These are phyloP conservation scores for Phytophthora lateralis DNA, from an alignment of 352 stramenopile genomes.

Conservation along the genomic window DNA sequence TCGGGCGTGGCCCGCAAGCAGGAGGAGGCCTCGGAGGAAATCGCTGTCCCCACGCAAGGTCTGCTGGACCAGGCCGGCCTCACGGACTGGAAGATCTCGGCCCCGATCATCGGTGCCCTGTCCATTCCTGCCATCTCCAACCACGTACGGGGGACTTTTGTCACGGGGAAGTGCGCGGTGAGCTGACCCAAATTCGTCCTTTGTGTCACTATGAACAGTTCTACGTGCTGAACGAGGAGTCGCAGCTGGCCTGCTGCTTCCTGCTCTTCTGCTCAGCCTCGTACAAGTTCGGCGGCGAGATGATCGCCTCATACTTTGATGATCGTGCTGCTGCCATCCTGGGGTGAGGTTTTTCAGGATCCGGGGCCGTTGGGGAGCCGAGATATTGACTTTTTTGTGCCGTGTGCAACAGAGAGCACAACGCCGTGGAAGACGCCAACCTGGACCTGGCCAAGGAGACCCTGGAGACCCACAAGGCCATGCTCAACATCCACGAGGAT, in stretches of 20 bases:
- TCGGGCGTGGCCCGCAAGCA: conserved; percentile 60
- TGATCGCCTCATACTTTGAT: conserved; percentile 88
- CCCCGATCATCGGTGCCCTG: conserved; percentile 70
- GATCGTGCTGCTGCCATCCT: conserved; percentile 76
- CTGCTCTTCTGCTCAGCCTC: conserved; percentile 83
- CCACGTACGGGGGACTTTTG: conserved; percentile 50
- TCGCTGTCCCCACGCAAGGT: conserved; percentile 49
- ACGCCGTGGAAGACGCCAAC: conserved; percentile 85
- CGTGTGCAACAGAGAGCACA: conserved; percentile 67
- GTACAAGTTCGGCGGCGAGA: conserved; percentile 87
- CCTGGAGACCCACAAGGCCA: conserved; percentile 78
- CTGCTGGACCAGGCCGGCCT: conserved; percentile 71
- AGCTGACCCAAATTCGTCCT: conserved; percentile 9
- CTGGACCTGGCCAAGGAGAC: conserved; percentile 85
- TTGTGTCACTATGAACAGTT: conserved; percentile 39
- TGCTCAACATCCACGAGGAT: conserved; percentile 88
- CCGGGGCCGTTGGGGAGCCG: not conserved
- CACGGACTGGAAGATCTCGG: conserved; percentile 87
- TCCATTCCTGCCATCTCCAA: conserved; percentile 82
- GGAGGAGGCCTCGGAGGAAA: conserved; percentile 52
- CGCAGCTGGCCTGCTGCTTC: conserved; percentile 85
- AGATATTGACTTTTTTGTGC: conserved; percentile 7
- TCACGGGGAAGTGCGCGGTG: not conserved
- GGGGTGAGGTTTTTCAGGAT: conserved; percentile 38
- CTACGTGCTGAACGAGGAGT: conserved; percentile 89